Conservation (phyloP, 2,329 filamentous ascomycete genomes). For the Pseudogymnoascus sp. region DNA sequence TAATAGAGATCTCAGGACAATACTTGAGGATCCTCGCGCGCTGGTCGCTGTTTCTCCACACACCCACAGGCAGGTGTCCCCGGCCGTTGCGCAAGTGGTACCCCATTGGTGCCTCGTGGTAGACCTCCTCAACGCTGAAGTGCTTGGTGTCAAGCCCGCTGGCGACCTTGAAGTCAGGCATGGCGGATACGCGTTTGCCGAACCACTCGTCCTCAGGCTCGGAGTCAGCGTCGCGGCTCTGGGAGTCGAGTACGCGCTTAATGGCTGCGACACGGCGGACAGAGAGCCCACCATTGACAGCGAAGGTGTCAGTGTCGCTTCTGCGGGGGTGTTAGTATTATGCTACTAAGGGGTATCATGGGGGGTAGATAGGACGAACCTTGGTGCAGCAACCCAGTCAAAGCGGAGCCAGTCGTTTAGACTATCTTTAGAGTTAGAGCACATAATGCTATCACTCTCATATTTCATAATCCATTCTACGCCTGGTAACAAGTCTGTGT, state of each 20-base stretch:
- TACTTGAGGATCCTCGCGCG: constrained; percentile 45
- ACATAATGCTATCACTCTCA: constrained; percentile 49
- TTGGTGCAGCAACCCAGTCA: constrained; percentile 46
- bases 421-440: constrained; percentile 43
- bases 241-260: constrained; percentile 39
- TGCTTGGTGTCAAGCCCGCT: constrained; percentile 31
- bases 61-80: constrained; percentile 32
- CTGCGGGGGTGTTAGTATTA: constrained; percentile 22
- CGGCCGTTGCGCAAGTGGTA: constrained; percentile 44
- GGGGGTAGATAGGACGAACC: constrained; percentile 29
- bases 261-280: constrained; percentile 47
- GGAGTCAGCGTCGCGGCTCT: constrained; percentile 42
- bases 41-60: constrained; percentile 40
- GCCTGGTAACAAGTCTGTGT: constrained; percentile 42
- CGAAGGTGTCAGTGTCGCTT: constrained; percentile 35
- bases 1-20: constrained; percentile 48
- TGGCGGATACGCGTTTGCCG: constrained; percentile 38
- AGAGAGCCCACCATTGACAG: constrained; percentile 47
- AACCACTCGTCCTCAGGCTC: constrained; percentile 51
- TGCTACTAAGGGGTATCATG: background rate
- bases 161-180: constrained; percentile 43
- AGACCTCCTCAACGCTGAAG: constrained; percentile 45
- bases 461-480: constrained; percentile 49
- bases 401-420: constrained; percentile 48
- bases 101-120: constrained; percentile 45